A percentile compares a stretch with the other conserved stretches of the same genome.
Conservation (phyloP, 1,139 yeast species). For the Saccharomycopsis crataegensis region DNA sequence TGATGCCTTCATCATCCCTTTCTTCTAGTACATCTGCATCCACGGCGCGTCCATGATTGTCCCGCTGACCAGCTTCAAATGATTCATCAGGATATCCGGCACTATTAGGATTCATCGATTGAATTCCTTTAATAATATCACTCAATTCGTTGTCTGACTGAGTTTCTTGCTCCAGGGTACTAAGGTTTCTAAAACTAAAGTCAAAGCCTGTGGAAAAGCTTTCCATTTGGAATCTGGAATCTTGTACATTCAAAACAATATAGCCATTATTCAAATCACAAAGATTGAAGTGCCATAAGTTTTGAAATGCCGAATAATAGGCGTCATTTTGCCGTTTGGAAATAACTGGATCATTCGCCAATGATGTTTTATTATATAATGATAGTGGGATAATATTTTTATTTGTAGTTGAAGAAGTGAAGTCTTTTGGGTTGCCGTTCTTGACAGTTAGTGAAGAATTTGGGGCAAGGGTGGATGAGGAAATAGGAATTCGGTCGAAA, state of each 20-base stretch:
- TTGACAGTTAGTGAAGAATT: slow-evolving; percentile 21
- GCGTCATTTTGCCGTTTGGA: slow-evolving; percentile 38
- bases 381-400: slow-evolving; percentile 16
- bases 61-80: too few relatives aligned
- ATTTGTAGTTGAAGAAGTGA: neutral
- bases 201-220: slow-evolving; percentile 43
- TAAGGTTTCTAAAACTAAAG: slow-evolving; percentile 35
- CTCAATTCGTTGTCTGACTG: neutral
- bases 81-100: too few relatives aligned
- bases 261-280: slow-evolving; percentile 51
- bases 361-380: slow-evolving; percentile 18
- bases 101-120: neutral
- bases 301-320: slow-evolving; percentile 57
- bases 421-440: neutral
- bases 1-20: slow-evolving; percentile 1
- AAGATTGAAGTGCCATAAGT: slow-evolving; percentile 71
- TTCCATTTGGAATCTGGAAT: slow-evolving; percentile 38
- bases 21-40: slow-evolving; percentile 1
- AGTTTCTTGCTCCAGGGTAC: neutral
- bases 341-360: slow-evolving; percentile 27
- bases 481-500: slow-evolving; percentile 59
- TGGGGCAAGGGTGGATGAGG: slow-evolving; percentile 35
- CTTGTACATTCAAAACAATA: slow-evolving; percentile 33
- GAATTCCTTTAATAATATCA: neutral
- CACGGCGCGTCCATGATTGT: neutral